Conservation (phyloP, 1,139 yeast genomes). For the Lodderomyces jiufengensis region DNA sequence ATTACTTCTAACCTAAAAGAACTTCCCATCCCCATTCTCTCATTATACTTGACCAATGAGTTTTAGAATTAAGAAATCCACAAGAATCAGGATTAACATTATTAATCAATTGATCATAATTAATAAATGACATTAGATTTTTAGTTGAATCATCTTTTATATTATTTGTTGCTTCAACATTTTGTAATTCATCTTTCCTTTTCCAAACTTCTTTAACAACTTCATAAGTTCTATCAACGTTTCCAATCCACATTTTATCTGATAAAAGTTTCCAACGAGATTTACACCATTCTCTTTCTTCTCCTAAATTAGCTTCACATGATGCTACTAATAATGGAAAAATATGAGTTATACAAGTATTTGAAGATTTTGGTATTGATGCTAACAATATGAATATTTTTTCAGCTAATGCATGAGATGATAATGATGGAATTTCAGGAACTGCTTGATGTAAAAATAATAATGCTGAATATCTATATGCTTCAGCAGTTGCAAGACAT, state of each 20-base stretch:
- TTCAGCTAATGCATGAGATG: conserved; percentile 56
- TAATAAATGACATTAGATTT: conserved; percentile 39
- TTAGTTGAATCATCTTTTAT: background rate
- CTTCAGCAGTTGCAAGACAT: conserved; percentile 66
- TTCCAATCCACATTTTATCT: conserved; percentile 59
- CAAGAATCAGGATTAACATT: conserved; percentile 30
- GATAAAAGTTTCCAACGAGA: conserved; percentile 56
- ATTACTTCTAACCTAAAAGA: conserved; percentile 45
- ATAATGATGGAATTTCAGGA: conserved; percentile 58
- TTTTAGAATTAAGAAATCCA: conserved; percentile 42
- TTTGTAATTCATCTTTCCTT: conserved; percentile 45
- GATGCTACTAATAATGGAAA: conserved; percentile 63
- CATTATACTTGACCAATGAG: conserved; percentile 72
- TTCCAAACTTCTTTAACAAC: conserved; percentile 72
- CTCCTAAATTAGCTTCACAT: conserved; percentile 58
- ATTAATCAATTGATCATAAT: conserved; percentile 21
- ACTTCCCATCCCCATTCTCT: conserved; percentile 78
- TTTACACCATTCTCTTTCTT: conserved; percentile 60
- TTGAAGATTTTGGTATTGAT: conserved; percentile 58
- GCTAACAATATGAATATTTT: conserved; percentile 58
- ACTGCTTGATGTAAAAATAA: conserved; percentile 65
- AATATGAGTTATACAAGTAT: conserved; percentile 55
- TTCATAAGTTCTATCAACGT: conserved; percentile 60
- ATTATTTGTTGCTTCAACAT: conserved; percentile 17
- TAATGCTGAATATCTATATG: conserved; percentile 57